These are phyloP conservation scores for Thymus quinquecostatus DNA, from an alignment of 257 asterid genomes.

Conservation along the genomic window DNA sequence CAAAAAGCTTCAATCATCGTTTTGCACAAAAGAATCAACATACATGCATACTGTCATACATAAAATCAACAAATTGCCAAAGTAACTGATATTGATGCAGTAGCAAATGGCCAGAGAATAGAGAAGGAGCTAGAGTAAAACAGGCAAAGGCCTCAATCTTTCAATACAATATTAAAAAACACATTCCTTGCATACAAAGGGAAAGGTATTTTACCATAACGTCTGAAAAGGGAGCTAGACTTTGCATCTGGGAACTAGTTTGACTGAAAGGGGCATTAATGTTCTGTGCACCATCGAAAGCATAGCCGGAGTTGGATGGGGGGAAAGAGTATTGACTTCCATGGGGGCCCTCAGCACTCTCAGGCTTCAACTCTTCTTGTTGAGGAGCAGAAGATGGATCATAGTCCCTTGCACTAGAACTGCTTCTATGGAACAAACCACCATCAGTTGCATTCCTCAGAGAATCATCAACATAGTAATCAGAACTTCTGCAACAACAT, in stretches of 20 bases:
- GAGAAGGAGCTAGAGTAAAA: no score
- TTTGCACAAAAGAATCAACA: background rate
- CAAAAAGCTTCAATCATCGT: background rate
- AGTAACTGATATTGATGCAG: background rate
- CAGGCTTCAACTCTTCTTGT: slow-evolving; percentile 69
- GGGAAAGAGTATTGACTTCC: slow-evolving; percentile 71
- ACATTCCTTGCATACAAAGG: background rate
- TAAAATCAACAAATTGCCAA: background rate
- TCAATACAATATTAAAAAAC: no score
- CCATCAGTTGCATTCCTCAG: slow-evolving; percentile 68
- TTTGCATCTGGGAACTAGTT: slow-evolving; percentile 63
- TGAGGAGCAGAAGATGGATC: slow-evolving; percentile 68
- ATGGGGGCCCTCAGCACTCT: slow-evolving; percentile 63
- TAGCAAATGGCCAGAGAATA: no score
- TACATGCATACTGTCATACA: background rate
- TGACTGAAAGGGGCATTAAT: slow-evolving; percentile 53
- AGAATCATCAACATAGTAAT: slow-evolving; percentile 75
- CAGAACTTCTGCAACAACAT: slow-evolving; percentile 63
- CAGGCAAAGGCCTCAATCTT: no score
- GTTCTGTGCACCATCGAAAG: slow-evolving; percentile 58
- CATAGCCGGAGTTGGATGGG: slow-evolving; percentile 58
- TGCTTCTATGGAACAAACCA: slow-evolving; percentile 68
- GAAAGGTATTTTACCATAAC: slow-evolving; percentile 54
- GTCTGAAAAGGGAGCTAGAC: slow-evolving; percentile 55
- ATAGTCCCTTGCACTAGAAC: slow-evolving; percentile 52